Evolutionary conservation across 768 basidiomycete genomes (phyloP).

Genomic region (Hygrocybe punicea): DNA sequence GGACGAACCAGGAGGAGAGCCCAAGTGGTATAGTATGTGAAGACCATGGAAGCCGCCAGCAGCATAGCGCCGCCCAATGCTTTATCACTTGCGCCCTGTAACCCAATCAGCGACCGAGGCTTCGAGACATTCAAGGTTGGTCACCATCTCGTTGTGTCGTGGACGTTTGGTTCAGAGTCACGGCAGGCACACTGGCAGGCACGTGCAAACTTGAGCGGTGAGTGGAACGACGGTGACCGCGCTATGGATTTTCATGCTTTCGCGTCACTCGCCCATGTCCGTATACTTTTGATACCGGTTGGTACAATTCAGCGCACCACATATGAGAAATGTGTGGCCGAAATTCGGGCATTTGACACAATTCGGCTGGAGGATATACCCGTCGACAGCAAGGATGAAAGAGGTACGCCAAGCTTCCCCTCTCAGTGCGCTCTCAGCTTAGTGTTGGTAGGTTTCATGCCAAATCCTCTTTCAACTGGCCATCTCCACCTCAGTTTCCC

Average conservation of each 20-base stretch:
- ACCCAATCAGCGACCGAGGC: not conserved
- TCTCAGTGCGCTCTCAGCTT: constrained; percentile 6
- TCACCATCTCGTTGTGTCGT: constrained; percentile 17
- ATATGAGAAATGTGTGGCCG: constrained; percentile 70
- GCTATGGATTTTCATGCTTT: constrained; percentile 70
- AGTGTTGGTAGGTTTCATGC: constrained; percentile 73
- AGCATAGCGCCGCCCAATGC: constrained; percentile 77
- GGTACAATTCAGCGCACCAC: constrained; percentile 65
- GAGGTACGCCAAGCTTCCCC: constrained; percentile 45
- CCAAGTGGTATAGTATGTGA: constrained; percentile 91
- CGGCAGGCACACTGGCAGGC: too few relatives aligned
- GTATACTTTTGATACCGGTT: constrained; percentile 82
- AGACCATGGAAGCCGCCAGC: constrained; percentile 67
- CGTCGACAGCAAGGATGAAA: constrained; percentile 70
- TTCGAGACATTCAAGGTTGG: constrained; percentile 1
- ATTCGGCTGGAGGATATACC: constrained; percentile 83
- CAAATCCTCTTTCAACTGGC: constrained; percentile 69
- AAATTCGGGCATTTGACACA: constrained; percentile 69
- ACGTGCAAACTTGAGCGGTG: too few relatives aligned
- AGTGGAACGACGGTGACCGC: too few relatives aligned
- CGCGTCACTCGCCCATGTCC: constrained; percentile 80
- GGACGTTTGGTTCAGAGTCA: too few relatives aligned
- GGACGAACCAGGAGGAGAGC: constrained; percentile 69
- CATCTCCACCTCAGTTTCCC: constrained; percentile 77
- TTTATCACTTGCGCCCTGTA: constrained; percentile 77